Evolutionary conservation across 2,329 filamentous ascomycete genomes (phyloP), one percentile per base, ranked within the genome.

Genomic region (Paecilomyces niveus): DNA sequence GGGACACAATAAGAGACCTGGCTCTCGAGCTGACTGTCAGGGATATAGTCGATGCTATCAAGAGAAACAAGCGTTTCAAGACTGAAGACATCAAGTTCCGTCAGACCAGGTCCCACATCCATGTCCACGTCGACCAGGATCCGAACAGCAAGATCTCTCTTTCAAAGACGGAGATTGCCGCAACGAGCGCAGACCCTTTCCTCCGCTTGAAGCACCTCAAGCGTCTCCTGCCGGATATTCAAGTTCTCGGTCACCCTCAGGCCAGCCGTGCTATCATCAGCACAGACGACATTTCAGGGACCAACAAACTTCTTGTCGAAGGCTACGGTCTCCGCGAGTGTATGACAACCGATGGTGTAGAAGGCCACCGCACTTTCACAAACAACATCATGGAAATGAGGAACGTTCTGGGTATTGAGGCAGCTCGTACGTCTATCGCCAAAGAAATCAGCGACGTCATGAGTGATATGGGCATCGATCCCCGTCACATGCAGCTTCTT

Each of bases 401-500:
- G 35, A 86, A 94, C 24, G 87, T 97, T 0, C 85, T 99, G 3
- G 94, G 94, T 54, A 97, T 99, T 67, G 94, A 99, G 79, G 94
- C 94, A 0, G 94, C 94, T 2, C 86, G 93, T 60, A 84, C 83
- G 3, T 96, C 92, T 6, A 97, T 99, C 69, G 89, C 94, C 54
- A 80, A 84, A 53, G 94, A 99, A 78, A 97, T 99, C 68, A 83
- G 82, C 56, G 82, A 83, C 56, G 94, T 97, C 70, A 99, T 97
- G 92, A 85, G 85, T 35, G 86, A 88, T 72, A 97, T 99, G 92
- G 87, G 85, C 74, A 97, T 99, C 68, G 94, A 99, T 75, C 93
- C 92, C 52, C 89, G 94, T 58, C 94, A 99, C 78, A 97, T 99
- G 92, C 89, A 97, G 72, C 83, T 99, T 18, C 85, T 99, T 1